phyloP scores from a whole-genome alignment of 164 flowering plant species.

The Saururus chinensis region DNA sequence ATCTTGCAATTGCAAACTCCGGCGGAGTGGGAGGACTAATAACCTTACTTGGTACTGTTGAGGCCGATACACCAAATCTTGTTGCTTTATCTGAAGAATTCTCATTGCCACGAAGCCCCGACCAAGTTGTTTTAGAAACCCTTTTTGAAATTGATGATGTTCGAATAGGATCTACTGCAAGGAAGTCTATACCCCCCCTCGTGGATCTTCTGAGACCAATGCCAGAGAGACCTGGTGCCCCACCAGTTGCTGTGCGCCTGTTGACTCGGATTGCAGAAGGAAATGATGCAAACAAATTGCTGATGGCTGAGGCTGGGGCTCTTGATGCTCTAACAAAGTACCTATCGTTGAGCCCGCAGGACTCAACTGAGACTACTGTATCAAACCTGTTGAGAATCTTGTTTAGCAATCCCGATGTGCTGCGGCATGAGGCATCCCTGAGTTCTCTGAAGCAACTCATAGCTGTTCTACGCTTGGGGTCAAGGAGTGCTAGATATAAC shows the following conservation, averaged over 20 bases:
- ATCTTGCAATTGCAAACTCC: slow-evolving; percentile 62
- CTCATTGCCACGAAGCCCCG: slow-evolving; percentile 50
- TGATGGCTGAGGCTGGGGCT: slow-evolving; percentile 90
- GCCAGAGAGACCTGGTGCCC: slow-evolving; percentile 82
- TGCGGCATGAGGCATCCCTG: slow-evolving; percentile 52
- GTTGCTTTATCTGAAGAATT: slow-evolving; percentile 67
- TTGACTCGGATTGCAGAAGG: slow-evolving; percentile 65
- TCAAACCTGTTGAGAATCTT: slow-evolving; percentile 58
- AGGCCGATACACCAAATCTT: slow-evolving; percentile 59
- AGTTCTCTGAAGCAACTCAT: slow-evolving; percentile 66
- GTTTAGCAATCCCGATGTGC: slow-evolving; percentile 53
- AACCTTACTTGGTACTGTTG: slow-evolving; percentile 50
- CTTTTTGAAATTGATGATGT: slow-evolving; percentile 78
- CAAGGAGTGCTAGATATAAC: slow-evolving; percentile 63
- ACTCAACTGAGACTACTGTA: slow-evolving; percentile 54
- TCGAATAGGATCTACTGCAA: slow-evolving; percentile 55
- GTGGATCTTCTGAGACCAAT: slow-evolving; percentile 86
- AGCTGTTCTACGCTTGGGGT: slow-evolving; percentile 77
- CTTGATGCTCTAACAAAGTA: slow-evolving; percentile 72
- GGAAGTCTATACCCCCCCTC: slow-evolving; percentile 63
- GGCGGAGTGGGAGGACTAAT: slow-evolving; percentile 69
- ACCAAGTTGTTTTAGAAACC: slow-evolving; percentile 53
- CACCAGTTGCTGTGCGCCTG: slow-evolving; percentile 55
- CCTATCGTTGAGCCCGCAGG: slow-evolving; percentile 79
- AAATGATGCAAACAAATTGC: slow-evolving; percentile 60